Evolutionary conservation across 495 filamentous ascomycete genomes (phyloP), one percentile per base, ranked within the genome.

Genomic region (Penicillium daleae): DNA sequence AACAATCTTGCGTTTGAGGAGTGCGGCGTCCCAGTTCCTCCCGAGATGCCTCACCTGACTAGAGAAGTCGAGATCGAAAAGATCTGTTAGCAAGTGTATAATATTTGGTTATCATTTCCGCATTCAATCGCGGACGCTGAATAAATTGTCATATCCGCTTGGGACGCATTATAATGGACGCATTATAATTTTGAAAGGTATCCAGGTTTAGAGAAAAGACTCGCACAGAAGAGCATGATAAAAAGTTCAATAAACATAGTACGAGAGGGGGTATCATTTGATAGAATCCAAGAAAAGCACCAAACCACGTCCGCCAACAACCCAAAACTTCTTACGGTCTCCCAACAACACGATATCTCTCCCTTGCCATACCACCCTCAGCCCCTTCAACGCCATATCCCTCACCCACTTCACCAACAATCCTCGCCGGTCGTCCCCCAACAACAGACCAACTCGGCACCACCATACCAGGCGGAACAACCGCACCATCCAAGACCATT

Each of bases 361-460:
- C 77, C 69, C 80, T 74, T 59, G 73, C 80, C 77, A 81, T 63
- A 56, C 74, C 77, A 56, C 74, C 78, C 66, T 77, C 80, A 0
- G 76, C 78, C 62, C 75, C 81, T 65, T 82, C 79, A 67, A 83
- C 81, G 15, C 85, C 86, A 80, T 85, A 87, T 3, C 92, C 93
- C 71, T 97, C 93, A 2, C 90, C 89, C 2, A 96, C 83, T 75
- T 97, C 92, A 17, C 90, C 93, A 7, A 96, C 85, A 60, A 97
- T 89, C 51, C 90, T 79, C 4, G 88, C 93, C 4, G 93, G 92
- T 68, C 86, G 80, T 0, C 93, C 93, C 0, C 87, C 92, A 19
- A 99, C 93, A 46, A 97, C 84, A 67, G 85, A 89, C 76, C 91
- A 94, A 70, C 90, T 91, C 32, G 93, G 92, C 63, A 98, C 90